Base-by-base conservation (phyloP, 2,329 filamentous ascomycete species). In the Cadophora sp. region DNA sequence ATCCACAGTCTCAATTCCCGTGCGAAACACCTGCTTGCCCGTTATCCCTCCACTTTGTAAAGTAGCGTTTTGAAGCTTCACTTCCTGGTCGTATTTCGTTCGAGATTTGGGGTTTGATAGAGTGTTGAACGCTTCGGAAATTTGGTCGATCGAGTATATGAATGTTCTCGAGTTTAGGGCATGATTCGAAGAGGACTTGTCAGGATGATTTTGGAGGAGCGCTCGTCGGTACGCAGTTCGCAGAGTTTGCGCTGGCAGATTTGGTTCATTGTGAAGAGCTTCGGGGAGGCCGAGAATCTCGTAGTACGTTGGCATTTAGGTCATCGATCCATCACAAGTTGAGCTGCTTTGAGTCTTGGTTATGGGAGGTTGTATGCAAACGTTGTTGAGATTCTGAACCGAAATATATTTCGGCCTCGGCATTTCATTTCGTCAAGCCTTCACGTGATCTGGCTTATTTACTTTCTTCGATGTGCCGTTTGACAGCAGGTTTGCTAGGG, bases 161-260 rank as follows among this genome's bases (percentile, higher is more conserved):
- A 55, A 64, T 56, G 34, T 19, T 37, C 62, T 69, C 27, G 71
- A 64, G 55, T 27, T 69, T 53, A 68, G 51, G 55, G 68, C 8
- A 50, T 67, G 19, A 46, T 70, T 69, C 26, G 40, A 34, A 56
- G 72, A 55, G n/a, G 72, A 65, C 69, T 75, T 77, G 64, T 77
- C 77, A 12, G 89, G 89, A 78, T 92, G 89, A 80, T 91, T 84
- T 71, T 82, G 84, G 19, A 92, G 84, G 40, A 92, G 84, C 26
- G 89, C 87, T 64, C 86, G 84, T 77, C 84, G 87, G 79, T 91
- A 92, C 68, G 89, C 88, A 68, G 83, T 83, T 76, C 89, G 90
- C 69, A 91, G 80, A 62, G 86, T 80, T 60, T 82, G 79, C 71
- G 80, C 75, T 50, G 82, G 77, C 74, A 83, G 81, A 68, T 79